Conservation (phyloP, 2,329 filamentous ascomycete species). For the Stenocarpella maydis region DNA sequence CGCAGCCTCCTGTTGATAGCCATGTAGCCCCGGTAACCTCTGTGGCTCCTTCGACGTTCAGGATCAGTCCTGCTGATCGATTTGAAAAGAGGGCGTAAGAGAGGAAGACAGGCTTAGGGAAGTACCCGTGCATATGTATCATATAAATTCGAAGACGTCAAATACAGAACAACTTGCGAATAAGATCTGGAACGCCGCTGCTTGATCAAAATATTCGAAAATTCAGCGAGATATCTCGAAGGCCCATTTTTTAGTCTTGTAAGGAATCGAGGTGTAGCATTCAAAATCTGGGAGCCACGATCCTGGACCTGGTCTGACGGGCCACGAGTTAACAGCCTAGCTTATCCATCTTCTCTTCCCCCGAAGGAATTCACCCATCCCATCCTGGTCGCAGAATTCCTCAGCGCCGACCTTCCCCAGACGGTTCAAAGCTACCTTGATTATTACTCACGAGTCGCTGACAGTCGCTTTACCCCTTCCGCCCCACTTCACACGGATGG, state of each 20-base stretch:
- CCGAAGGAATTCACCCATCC: neutral
- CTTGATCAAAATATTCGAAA: no score
- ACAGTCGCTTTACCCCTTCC: neutral
- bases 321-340: no score
- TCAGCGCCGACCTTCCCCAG: neutral
- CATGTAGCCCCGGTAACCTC: neutral
- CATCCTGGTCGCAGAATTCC: neutral
- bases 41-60: slow-evolving; percentile 9
- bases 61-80: neutral
- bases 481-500: neutral
- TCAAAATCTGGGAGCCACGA: no score
- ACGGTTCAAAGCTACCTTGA: neutral
- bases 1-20: neutral
- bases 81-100: slow-evolving; percentile 13
- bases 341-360: no score
- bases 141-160: no score
- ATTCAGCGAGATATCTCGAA: no score
- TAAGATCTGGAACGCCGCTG: no score
- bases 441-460: neutral
- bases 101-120: slow-evolving; percentile 2
- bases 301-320: no score
- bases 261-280: no score
- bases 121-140: no score
- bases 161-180: no score
- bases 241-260: no score